A percentile compares a stretch with the other conserved stretches of the same genome.
These are phyloP conservation scores for Starmerella stigmatis DNA, from an alignment of 805 yeast genomes.

Conservation along the genomic window DNA sequence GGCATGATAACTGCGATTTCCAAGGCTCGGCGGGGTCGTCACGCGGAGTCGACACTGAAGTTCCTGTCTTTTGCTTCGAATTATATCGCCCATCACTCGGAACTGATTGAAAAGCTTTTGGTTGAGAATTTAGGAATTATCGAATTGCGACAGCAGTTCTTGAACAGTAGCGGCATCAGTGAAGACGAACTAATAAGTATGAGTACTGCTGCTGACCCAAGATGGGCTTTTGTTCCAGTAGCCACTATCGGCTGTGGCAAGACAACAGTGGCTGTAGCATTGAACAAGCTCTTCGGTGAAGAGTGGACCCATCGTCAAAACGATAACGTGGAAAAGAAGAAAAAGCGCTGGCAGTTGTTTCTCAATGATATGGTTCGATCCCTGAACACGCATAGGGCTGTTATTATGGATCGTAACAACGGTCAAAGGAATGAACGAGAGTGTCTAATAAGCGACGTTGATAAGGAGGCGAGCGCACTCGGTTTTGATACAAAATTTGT, in stretches of 20 bases:
- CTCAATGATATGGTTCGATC: conserved; percentile 23
- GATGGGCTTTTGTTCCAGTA: conserved; percentile 64
- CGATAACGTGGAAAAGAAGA: conserved; percentile 45
- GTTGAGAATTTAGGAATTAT: conserved; percentile 60
- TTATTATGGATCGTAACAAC: conserved; percentile 75
- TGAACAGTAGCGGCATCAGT: conserved; percentile 42
- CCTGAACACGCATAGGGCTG: conserved; percentile 38
- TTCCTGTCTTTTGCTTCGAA: conserved; percentile 61
- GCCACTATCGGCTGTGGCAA: conserved; percentile 95
- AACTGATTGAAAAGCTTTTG: conserved; percentile 38
- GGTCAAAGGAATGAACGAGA: conserved; percentile 59
- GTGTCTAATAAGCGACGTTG: conserved; percentile 48
- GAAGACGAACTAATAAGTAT: conserved; percentile 51
- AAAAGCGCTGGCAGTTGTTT: conserved; percentile 28
- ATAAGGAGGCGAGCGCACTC: conserved; percentile 37
- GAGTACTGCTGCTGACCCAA: conserved; percentile 29
- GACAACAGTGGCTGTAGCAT: conserved; percentile 63
- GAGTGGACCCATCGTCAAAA: conserved; percentile 69
- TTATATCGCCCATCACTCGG: conserved; percentile 41
- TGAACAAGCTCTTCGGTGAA: conserved; percentile 42
- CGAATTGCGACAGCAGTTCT: conserved; percentile 54
- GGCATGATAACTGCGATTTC: conserved; percentile 25
- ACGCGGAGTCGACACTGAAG: conserved; percentile 49
- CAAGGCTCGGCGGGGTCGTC: conserved; percentile 33
- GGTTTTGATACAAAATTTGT: conserved; percentile 45